Base-by-base conservation (phyloP, 2,329 filamentous ascomycete genomes). In the Colletotrichum graminicola region DNA sequence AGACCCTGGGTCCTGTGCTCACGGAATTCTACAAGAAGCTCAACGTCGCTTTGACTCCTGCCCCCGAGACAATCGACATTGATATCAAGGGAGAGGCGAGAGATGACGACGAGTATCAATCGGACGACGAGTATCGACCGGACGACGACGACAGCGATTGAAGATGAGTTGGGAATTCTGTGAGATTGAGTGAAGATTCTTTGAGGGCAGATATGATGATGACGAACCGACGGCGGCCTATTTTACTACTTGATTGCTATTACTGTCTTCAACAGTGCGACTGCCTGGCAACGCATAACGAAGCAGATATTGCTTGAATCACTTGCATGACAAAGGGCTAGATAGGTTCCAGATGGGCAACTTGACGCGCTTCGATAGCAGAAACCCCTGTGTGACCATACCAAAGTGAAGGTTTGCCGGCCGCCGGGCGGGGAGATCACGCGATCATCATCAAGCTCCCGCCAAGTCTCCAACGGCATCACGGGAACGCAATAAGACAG, bases 1-100 rank as follows among this genome's bases (percentile, higher is more conserved):
- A 67, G 67, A 34, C 23, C 3, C 32, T 71, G 18, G 10, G n/a
- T 14, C 67, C 67, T 21, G 26, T 62, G n/a, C 34, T 71, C 2
- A 16, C 18, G 2, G 56, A 56, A 2, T 62, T 71, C 10, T 71
- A 71, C 51, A 11, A 51, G 26, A 43, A 62, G 1, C 45, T 66
- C 29, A 32, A 41, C 36, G 21, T 18, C 41, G 51, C 45, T 7
- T 47, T 69, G 36, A 41, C 32, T 10, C 41, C 43, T 18, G 18
- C 16, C 4, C 14, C 47, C 11, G 52, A 65, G 26, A 10, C 32
- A 5, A 41, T 29, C 1, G 29, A 47, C 12, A 6, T 43, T 29
- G 52, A 47, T 10, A 18, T 39, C n/a, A 18, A 29, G 18, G 41
- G 52, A 18, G 51, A 39, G n/a, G 57, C n/a, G 18, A 62, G 59